A percentile compares a stretch with the other conserved stretches of the same genome.
Conservation (phyloP, 371 early-diverging fungal species). For the Gilbertella persicaria region DNA sequence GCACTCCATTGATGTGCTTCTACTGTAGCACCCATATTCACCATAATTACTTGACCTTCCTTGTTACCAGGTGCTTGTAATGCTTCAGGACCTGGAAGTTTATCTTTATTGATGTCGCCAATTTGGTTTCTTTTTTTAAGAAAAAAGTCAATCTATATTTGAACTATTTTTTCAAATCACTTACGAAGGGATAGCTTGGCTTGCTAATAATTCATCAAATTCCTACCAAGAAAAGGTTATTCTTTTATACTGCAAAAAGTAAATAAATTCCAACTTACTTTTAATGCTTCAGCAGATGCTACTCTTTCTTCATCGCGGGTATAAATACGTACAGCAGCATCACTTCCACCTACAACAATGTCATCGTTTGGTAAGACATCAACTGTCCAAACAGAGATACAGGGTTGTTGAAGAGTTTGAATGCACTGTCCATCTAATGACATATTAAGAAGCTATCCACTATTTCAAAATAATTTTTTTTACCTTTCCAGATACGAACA, state of each 20-base stretch:
- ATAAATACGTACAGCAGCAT: conserved; percentile 83
- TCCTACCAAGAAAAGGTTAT: conserved; percentile 24
- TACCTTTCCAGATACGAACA: conserved; percentile 87
- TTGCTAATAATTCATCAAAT: conserved; percentile 76
- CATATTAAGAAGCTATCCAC: not conserved
- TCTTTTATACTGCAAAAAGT: no score
- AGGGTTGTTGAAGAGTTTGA: conserved; percentile 88
- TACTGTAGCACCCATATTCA: conserved; percentile 65
- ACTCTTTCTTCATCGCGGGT: conserved; percentile 62
- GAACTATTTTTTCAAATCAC: conserved; percentile 12
- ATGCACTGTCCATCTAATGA: conserved; percentile 54
- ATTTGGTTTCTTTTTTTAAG: conserved; percentile 70
- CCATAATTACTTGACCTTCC: conserved; percentile 91
- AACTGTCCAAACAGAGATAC: conserved; percentile 93
- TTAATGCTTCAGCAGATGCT: conserved; percentile 60
- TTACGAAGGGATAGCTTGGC: conserved; percentile 75
- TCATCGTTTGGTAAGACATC: conserved; percentile 81
- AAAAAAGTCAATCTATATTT: conserved; percentile 15
- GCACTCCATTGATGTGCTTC: conserved; percentile 89
- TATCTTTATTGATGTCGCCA: conserved; percentile 83
- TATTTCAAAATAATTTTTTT: conserved; percentile 4
- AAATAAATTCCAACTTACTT: conserved; percentile 40
- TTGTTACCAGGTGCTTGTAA: conserved; percentile 73
- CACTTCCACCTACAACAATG: conserved; percentile 85
- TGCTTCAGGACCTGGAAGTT: conserved; percentile 80